Base-by-base conservation (phyloP, 495 filamentous ascomycete genomes). In the Ramalina intermedia region DNA sequence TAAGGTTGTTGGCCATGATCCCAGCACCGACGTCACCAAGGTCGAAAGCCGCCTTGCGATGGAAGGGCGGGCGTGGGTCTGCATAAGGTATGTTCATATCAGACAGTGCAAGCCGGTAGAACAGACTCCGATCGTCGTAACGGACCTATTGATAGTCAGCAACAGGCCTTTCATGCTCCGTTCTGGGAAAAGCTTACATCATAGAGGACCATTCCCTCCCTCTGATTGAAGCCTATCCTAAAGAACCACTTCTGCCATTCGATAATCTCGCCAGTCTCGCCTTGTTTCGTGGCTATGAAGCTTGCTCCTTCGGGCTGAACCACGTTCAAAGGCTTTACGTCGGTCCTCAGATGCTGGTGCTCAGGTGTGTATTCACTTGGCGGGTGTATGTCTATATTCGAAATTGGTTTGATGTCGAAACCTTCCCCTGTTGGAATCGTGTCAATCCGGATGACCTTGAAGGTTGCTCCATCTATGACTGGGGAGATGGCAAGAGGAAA, bases 401-500 rank as follows among this genome's bases (percentile, higher is more conserved):
- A 67, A 12, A 63, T 65, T 27, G 69, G 54, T 2, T 61, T 65
- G 20, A 47, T 61, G 4, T 50, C 51, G 26, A 49, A 41, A n/a
- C 50, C 55, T 5, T 27, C 27, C 1, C 66, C 67, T 17, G 59
- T 61, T 4, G 72, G 69, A 4, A 73, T 63, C 23, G 67, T 66
- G 49, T 74, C 71, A 58, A 75, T 73, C 9, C 71, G 68, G 35
- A 72, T 75, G 4, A 94, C 73, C 46, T 80, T 71, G 59, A 72
- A 71, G 1, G 74, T 78, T 23, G 73, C 69, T 1, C 74, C 75
- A 56, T 80, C 77, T 37, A 94, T 69, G 17, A 91, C 83, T 0
- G 87, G 85, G 5, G 81, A 87, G 55, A 91, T 82, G 33, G 79
- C 72, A 43, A 87, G 72, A 0, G 87, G 87, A 33, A 84, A 72